Base-by-base conservation (phyloP, 495 filamentous ascomycete species). In the Aspergillus bridgeri region DNA sequence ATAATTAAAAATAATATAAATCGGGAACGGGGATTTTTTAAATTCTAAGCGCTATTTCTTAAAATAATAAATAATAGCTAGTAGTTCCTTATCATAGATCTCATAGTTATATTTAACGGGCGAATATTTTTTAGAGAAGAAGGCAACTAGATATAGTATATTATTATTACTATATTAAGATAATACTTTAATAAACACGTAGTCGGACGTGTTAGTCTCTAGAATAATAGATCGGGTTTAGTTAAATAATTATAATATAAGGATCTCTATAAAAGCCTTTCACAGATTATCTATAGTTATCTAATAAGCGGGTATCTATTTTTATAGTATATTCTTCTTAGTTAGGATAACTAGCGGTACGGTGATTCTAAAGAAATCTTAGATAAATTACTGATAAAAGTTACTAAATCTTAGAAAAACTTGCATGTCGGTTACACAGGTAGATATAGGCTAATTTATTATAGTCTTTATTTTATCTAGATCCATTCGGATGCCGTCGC, bases 311-410 rank as follows among this genome's bases (percentile, higher is more conserved):
- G n/a, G n/a, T n/a, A n/a, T n/a, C n/a, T n/a, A n/a, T n/a, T n/a
- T n/a, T n/a, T n/a, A n/a, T n/a, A n/a, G n/a, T n/a, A n/a, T n/a
- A n/a, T n/a, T n/a, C n/a, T n/a, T n/a, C n/a, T 58, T 0, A 29
- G 54, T 51, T 25, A 65, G 45, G 0, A 42, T 2, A 17, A 51
- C 18, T 6, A 73, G 45, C 0, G 53, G 62, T 4, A 22, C 57
- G 1, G 51, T 55, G 9, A 66, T 65, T n/a, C 45, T 45, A 7
- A 52, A 62, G 56, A 65, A 74, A 0, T 60, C 42, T 0, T 60
- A 17, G 1, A 76, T 71, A 46, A 75, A 72, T 1, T 53, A 33
- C 1, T 54, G 46, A 47, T 71, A 73, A 51, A 72, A 75, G 47
- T 68, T 68, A n/a, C 19, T 60, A 49, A 76, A 69, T 0, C 66